Evolutionary conservation across 495 filamentous ascomycete species (phyloP), one percentile per base, ranked within the genome.

Genomic region (Echria macrotheca): DNA sequence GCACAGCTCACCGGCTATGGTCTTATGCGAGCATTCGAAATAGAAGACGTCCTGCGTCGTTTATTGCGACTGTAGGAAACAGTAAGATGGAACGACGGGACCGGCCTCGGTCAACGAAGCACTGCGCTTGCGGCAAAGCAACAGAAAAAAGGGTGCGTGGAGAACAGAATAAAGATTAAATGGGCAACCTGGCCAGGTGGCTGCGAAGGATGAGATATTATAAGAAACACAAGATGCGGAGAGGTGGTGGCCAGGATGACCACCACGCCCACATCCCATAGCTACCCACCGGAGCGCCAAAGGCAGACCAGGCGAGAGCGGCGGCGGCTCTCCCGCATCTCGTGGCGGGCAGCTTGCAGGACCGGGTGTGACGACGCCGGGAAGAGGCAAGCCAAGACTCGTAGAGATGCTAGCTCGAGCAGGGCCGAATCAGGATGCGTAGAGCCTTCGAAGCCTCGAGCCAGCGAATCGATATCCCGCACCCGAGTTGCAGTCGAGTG

Each of bases 21-120:
- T 21, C 42, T 59, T 41, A 56, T 25, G 52, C 49, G 55, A 42
- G 42, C 25, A 62, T 44, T 18, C 32, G 35, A 56, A 57, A 53
- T 37, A 58, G 48, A 55, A 58, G 69, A 71, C 70, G 70, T 44
- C 68, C 71, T 52, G 72, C 71, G 70, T 63, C 69, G 55, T 52
- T 47, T 24, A 59, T 51, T 54, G 54, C 26, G 48, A 60, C 53
- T 54, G 52, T 55, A 64, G 65, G 55, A 56, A 37, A 52, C 52
- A 49, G 40, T 29, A 22, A 47, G 38, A 44, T 50, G 54, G 48
- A 73, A 69, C 58, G 69, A 74, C 58, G 61, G n/a, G 67, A 61
- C 66, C 57, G 44, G 65, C 70, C 64, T 73, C 71, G 73, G 49
- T 75, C 71, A 70, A 76, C 73, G 69, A 75, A 76, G 69, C 65